Evolutionary conservation across 2,329 filamentous ascomycete genomes (phyloP).

Genomic region (Neobulgaria alba): DNA sequence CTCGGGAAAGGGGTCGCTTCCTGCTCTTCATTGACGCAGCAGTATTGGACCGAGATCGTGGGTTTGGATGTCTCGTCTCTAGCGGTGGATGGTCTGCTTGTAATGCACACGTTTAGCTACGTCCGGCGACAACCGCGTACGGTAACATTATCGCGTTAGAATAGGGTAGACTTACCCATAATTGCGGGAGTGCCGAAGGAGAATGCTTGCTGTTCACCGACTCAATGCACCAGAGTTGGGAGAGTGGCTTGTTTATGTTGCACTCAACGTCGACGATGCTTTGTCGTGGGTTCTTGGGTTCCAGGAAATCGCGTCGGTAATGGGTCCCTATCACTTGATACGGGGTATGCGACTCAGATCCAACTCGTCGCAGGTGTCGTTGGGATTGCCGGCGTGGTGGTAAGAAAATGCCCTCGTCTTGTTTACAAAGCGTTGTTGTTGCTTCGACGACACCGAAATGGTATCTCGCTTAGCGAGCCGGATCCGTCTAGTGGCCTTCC

Average conservation of each 20-base stretch:
- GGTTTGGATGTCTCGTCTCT: slow-evolving; percentile 31
- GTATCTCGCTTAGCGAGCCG: not conserved
- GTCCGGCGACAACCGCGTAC: not conserved
- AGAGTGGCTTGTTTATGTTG: slow-evolving; percentile 21
- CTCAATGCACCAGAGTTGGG: no score
- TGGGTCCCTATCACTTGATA: slow-evolving; percentile 9
- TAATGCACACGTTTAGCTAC: no score
- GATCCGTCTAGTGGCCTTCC: no score
- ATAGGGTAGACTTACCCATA: slow-evolving; percentile 24
- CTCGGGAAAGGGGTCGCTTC: slow-evolving; percentile 37
- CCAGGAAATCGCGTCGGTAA: slow-evolving; percentile 1
- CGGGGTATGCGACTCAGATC: slow-evolving; percentile 1
- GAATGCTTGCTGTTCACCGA: slow-evolving; percentile 7
- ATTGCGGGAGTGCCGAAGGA: slow-evolving; percentile 9
- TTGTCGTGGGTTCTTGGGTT: slow-evolving; percentile 2
- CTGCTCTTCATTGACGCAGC: slow-evolving; percentile 34
- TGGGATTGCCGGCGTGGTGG: slow-evolving; percentile 4
- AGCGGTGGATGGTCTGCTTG: slow-evolving; percentile 25
- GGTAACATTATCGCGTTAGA: not conserved
- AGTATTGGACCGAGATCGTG: slow-evolving; percentile 37
- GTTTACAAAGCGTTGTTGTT: slow-evolving; percentile 6
- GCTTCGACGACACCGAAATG: not conserved
- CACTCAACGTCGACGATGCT: slow-evolving; percentile 6
- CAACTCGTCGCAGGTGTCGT: slow-evolving; percentile 7
- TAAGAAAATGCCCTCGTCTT: slow-evolving; percentile 2